phyloP scores from a whole-genome alignment of 495 filamentous ascomycete genomes.

The Penicillium soppii region DNA sequence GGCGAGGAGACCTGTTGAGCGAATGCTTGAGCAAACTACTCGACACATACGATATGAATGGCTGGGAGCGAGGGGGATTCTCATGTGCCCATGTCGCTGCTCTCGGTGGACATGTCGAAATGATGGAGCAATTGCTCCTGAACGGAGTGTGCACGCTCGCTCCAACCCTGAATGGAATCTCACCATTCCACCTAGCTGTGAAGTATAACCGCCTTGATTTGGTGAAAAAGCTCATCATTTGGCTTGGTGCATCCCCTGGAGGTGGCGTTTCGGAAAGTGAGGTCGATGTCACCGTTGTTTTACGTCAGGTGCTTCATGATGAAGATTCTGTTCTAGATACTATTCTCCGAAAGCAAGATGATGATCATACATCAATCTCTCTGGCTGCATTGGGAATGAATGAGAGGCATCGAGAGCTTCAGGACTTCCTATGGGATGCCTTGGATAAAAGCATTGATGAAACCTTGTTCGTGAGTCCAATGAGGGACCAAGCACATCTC shows the following conservation, averaged over 20 bases:
- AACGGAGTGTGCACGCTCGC: background rate
- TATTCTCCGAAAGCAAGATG: background rate
- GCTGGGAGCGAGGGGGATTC: background rate
- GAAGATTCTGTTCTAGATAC: background rate
- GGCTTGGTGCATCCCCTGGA: background rate
- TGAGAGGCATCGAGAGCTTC: background rate
- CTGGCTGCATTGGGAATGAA: background rate
- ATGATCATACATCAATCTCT: background rate
- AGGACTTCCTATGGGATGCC: background rate
- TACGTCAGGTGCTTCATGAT: too few relatives aligned
- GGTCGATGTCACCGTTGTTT: background rate
- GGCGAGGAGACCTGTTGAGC: background rate
- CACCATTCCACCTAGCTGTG: constrained; percentile 1
- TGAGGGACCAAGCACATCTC: background rate
- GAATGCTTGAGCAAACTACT: background rate
- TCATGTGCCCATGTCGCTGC: background rate
- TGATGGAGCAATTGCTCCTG: background rate
- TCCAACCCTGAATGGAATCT: background rate
- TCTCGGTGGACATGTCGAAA: background rate
- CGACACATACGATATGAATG: background rate
- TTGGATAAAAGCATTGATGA: background rate
- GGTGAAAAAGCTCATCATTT: background rate
- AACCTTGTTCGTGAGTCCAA: background rate
- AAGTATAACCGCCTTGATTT: background rate
- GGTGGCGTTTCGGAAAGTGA: background rate